These are phyloP conservation scores for Lasiosphaeria ovina DNA, from an alignment of 495 filamentous ascomycete genomes.

Conservation along the genomic window DNA sequence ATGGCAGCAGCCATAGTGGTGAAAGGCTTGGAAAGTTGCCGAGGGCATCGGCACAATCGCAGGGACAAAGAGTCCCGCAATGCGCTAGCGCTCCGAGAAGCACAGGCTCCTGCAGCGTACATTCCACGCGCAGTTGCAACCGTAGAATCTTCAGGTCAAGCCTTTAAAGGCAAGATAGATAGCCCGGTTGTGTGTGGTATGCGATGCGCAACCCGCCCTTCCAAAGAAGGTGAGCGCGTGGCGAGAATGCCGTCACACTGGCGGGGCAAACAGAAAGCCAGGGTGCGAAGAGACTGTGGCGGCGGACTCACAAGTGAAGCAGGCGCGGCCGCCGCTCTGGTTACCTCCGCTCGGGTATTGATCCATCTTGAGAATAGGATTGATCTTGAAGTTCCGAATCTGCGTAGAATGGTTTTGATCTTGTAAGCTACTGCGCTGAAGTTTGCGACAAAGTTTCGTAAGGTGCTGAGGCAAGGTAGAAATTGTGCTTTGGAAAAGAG, in stretches of 20 bases:
- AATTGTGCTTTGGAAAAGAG: slow-evolving; percentile 27
- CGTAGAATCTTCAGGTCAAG: background rate
- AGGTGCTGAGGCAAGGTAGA: slow-evolving; percentile 7
- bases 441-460: slow-evolving; percentile 20
- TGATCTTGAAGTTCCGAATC: slow-evolving; percentile 7
- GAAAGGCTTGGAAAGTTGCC: background rate
- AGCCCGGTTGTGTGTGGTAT: background rate
- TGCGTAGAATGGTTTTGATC: slow-evolving; percentile 11
- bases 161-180: background rate
- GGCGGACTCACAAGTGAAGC: slow-evolving; percentile 50
- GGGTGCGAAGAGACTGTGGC: slow-evolving; percentile 19
- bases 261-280: slow-evolving; percentile 23
- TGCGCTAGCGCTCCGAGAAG: slow-evolving; percentile 1
- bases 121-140: background rate
- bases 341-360: slow-evolving; percentile 23
- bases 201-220: background rate
- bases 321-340: slow-evolving; percentile 39
- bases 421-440: slow-evolving; percentile 20
- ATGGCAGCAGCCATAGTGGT: background rate
- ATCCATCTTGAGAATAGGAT: slow-evolving; percentile 36
- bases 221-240: background rate
- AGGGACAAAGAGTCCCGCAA: background rate
- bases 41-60: background rate
- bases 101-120: background rate
- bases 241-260: background rate